Percentiles rank a stretch among this genome's conserved stretches.
Evolutionary conservation across 2,329 filamentous ascomycete species (phyloP).

Genomic region (Calonectria honghensis): DNA sequence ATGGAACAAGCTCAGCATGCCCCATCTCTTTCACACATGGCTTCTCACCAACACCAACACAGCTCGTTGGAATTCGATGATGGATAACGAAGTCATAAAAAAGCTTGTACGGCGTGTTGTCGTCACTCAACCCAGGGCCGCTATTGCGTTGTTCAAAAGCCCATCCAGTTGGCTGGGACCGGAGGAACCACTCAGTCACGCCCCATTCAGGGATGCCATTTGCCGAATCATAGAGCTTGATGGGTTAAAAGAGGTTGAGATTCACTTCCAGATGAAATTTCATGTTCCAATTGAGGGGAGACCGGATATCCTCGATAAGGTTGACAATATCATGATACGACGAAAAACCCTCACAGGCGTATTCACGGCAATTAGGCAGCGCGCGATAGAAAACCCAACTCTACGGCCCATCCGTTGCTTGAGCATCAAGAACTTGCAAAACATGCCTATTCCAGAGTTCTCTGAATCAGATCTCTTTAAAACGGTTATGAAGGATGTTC

Average conservation of each 20-base stretch:
- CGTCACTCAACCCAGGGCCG: neutral
- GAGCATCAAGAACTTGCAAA: neutral
- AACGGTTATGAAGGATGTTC: neutral
- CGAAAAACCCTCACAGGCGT: neutral
- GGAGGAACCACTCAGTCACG: neutral
- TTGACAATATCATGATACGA: neutral
- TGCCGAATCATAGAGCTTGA: neutral
- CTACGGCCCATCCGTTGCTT: neutral
- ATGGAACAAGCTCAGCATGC: constrained; percentile 10
- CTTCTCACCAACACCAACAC: neutral
- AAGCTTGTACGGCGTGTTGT: neutral
- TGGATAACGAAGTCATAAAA: neutral
- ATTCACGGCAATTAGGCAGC: neutral
- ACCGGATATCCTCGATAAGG: neutral
- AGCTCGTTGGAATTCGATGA: neutral
- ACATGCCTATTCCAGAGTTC: neutral
- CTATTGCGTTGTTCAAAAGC: accelerated
- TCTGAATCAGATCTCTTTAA: neutral
- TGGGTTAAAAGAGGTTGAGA: neutral
- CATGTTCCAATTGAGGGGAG: neutral
- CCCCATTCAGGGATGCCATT: neutral
- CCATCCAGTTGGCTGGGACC: neutral
- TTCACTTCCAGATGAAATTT: neutral
- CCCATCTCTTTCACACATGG: neutral
- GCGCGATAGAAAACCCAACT: neutral